These are phyloP conservation scores for Canariomyces notabilis DNA, from an alignment of 2,329 filamentous ascomycete species.

Conservation along the genomic window DNA sequence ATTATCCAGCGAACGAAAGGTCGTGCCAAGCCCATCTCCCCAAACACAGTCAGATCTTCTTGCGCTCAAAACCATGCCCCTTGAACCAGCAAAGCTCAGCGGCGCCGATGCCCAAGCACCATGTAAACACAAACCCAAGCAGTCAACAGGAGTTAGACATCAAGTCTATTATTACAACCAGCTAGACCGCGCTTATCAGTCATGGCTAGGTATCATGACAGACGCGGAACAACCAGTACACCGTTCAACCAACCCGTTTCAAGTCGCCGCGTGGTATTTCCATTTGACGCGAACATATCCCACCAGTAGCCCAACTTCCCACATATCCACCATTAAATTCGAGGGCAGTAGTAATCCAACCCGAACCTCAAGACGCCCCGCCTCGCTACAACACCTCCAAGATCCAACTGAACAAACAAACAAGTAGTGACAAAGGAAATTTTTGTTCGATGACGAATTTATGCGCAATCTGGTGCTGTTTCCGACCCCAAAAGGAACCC, in stretches of 20 bases:
- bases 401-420: neutral
- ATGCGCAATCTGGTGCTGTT: conserved; percentile 11
- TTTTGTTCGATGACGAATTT: neutral
- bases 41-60: too few species aligned
- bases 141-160: neutral
- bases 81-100: too few species aligned
- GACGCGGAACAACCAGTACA: neutral
- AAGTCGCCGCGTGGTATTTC: too few species aligned
- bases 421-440: conserved; percentile 8
- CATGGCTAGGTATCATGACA: neutral
- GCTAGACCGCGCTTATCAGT: neutral
- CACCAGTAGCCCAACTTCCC: neutral
- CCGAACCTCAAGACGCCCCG: conserved; percentile 6
- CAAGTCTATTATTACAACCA: neutral
- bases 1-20: too few species aligned
- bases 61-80: too few species aligned
- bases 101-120: too few species aligned
- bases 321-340: conserved; percentile 2
- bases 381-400: neutral
- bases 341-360: neutral
- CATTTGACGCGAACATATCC: neutral
- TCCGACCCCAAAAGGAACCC: conserved; percentile 4
- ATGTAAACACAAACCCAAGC: neutral
- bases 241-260: neutral
- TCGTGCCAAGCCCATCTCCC: too few species aligned